A percentile compares a stretch with the other conserved stretches of the same genome.
Conservation (phyloP, 164 flowering plant species). For the Tetracentron sinense region DNA sequence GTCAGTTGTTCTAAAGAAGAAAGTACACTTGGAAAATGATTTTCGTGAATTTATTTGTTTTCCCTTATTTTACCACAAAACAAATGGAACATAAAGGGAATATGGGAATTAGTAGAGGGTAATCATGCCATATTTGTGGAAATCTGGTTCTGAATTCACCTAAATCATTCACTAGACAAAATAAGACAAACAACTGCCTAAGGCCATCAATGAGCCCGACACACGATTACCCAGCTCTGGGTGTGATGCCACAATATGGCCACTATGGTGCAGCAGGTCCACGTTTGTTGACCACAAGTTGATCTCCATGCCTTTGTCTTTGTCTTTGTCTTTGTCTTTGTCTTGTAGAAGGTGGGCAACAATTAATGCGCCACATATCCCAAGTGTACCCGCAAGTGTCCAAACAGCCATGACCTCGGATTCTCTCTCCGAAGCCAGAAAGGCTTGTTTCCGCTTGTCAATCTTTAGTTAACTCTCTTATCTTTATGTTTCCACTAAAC, state of each 20-base stretch:
- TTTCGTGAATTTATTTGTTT: too few species aligned
- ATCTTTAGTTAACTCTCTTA: too few species aligned
- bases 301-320: conserved; percentile 50
- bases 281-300: conserved; percentile 34
- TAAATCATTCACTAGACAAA: conserved; percentile 44
- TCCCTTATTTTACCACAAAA: too few species aligned
- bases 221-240: conserved; percentile 18
- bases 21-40: too few species aligned
- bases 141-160: conserved; percentile 21
- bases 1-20: too few species aligned
- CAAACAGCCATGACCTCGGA: conserved; percentile 27
- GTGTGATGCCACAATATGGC: conserved; percentile 2
- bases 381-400: conserved; percentile 34
- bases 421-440: too few species aligned
- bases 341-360: conserved; percentile 62
- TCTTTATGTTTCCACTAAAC: too few species aligned
- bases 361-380: conserved; percentile 77
- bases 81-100: too few species aligned
- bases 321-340: too few species aligned
- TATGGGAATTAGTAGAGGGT: not conserved
- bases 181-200: conserved; percentile 31
- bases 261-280: conserved; percentile 21
- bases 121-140: not conserved
- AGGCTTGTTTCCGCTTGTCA: too few species aligned
- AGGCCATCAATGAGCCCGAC: conserved; percentile 29